Conservation (phyloP, 192 early-diverging fungal species). For the Funneliformis geosporum region DNA sequence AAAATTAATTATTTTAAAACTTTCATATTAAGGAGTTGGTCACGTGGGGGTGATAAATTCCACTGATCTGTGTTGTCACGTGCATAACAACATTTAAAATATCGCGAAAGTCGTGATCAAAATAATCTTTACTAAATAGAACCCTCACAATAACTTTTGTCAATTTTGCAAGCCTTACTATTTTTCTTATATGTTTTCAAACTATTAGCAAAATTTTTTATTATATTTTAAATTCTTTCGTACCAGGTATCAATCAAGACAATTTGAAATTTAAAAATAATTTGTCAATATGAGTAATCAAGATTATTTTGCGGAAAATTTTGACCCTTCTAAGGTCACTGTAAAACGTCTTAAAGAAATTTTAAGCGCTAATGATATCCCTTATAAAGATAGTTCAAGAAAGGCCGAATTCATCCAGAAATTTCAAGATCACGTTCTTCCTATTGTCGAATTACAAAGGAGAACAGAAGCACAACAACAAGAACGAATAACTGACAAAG, state of each 20-base stretch:
- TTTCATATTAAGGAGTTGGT: too few relatives aligned
- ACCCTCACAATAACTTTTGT: too few relatives aligned
- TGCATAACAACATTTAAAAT: too few relatives aligned
- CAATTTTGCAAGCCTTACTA: neutral
- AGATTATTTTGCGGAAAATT: neutral
- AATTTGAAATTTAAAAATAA: neutral
- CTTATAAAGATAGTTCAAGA: neutral
- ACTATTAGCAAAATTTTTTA: neutral
- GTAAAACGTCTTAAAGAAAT: neutral
- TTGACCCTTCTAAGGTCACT: neutral
- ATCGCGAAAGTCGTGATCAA: neutral
- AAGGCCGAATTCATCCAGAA: neutral
- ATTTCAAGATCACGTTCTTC: neutral
- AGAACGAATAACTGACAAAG: neutral
- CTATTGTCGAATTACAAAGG: neutral
- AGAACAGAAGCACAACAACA: neutral
- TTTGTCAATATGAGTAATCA: neutral
- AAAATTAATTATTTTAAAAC: too few relatives aligned
- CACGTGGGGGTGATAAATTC: too few relatives aligned
- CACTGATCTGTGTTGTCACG: too few relatives aligned
- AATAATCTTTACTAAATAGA: too few relatives aligned
- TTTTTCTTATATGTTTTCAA: neutral
- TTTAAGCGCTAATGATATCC: neutral
- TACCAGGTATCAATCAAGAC: too few relatives aligned
- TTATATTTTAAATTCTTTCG: too few relatives aligned